Base-by-base conservation (phyloP, 1,139 yeast species). In the Scheffersomyces lignicola region DNA sequence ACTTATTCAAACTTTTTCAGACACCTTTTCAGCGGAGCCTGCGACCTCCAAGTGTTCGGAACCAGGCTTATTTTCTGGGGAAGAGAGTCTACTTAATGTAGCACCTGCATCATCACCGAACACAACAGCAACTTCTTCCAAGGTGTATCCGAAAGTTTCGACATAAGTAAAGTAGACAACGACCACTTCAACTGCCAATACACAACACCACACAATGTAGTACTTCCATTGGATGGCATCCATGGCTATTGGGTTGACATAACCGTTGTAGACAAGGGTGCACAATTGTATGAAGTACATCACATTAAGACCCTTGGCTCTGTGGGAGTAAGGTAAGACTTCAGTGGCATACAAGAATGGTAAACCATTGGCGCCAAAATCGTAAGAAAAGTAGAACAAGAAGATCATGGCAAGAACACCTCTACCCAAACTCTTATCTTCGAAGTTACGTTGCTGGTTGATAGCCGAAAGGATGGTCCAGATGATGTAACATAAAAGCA, bases 191-290 rank as follows among this genome's bases (percentile, higher is more conserved):
- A 63, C 65, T 1, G 56, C 62, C 30, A 69, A 47, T 24, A 62
- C 47, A 52, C 69, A 62, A 43, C 73, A 59, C 56, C 54, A 76
- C 7, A 78, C 80, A 44, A 78, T 75, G 52, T 78, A 78, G 59
- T 76, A 78, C 48, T 73, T 76, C 81, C 82, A 77, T 28, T 63
- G 65, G 43, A 78, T 72, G 25, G 73, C 72, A 39, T 68, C 78
- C 77, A 78, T 70, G 22, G 81, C 83, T 49, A 78, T 66, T 6
- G 83, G 76, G 47, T 76, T 76, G 35, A 76, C 80, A 49, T 69
- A 78, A 27, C 76, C 58, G 38, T 58, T 58, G 41, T 46, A 56
- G 34, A 55, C 36, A 27, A 47, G 37, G 11, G 50, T 43, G 14
- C 50, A 13, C 21, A 61, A 58, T 39, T 56, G 62, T 18, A 56